phyloP scores from a whole-genome alignment of 2,329 filamentous ascomycete genomes.

The Cladophialophora yegresii region DNA sequence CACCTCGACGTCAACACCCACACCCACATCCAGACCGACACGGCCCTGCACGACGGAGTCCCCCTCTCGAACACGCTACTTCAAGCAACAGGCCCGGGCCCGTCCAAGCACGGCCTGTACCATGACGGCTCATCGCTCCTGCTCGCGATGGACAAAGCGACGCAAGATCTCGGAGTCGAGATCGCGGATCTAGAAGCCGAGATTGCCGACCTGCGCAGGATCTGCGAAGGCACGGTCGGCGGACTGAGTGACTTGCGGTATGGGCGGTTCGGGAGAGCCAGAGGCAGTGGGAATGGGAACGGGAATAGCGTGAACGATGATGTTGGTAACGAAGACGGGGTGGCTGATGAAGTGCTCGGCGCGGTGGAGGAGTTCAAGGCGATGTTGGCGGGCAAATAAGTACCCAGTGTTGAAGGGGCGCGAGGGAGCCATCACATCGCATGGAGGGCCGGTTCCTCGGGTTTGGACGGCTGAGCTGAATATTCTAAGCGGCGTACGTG shows the following conservation, averaged over 20 bases:
- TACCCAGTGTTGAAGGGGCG: background rate
- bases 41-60: conserved; percentile 14
- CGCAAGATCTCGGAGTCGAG: conserved; percentile 66
- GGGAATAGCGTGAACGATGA: too few relatives aligned
- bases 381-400: background rate
- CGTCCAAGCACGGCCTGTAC: background rate
- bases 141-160: conserved; percentile 68
- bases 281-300: background rate
- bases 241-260: conserved; percentile 80
- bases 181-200: conserved; percentile 67
- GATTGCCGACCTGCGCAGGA: conserved; percentile 60
- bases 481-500: background rate
- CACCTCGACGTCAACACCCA: background rate
- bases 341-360: conserved; percentile 19
- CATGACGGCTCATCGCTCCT: conserved; percentile 68
- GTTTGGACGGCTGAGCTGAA: background rate
- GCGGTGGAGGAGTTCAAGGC: conserved; percentile 21
- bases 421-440: background rate
- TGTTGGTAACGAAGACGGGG: background rate
- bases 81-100: background rate
- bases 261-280: conserved; percentile 59
- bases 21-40: conserved; percentile 15
- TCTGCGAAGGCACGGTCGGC: conserved; percentile 67
- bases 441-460: background rate
- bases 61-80: conserved; percentile 14